Base-by-base conservation (phyloP, 1,284 basidiomycete genomes). In the Testicularia cyperi region DNA sequence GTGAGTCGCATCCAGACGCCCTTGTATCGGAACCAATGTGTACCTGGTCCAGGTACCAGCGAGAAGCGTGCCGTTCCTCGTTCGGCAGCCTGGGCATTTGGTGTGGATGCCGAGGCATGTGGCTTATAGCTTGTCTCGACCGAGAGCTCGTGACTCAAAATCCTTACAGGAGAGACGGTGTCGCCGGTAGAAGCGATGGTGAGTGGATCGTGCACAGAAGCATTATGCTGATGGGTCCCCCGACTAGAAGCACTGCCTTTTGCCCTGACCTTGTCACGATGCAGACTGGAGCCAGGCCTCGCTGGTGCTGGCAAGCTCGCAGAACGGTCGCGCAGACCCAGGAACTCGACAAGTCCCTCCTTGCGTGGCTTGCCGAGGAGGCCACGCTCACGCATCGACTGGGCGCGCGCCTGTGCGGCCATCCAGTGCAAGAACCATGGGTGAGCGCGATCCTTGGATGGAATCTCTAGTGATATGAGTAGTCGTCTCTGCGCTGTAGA, bases 381-480 rank as follows among this genome's bases (percentile, higher is more conserved):
- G 1, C 70, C 72, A 8, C 54, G 43, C 20, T 70, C 40, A 6
- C 72, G 53, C 56, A 74, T 62, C 22, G 65, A 64, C 25, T 75
- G 75, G 0, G 75, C 70, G 26, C 79, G 41, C 13, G 73, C 72
- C 46, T 75, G 78, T 2, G 75, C 83, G 3, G 91, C 86, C 88
- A 98, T 91, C 95, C 95, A 99, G 54, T 88, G 82, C 22, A 99
- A 84, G 77, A 98, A 94, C 92, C 95, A 98, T 26, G 90, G 87
- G 77, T 98, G 97, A 2, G 92, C 83, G 21, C 84, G 86, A 77
- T 99, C 95, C 73, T 92, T 91, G 69, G 92, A 96, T 38, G 90
- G 90, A 65, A 99, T 92, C 79, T 99, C 95, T 35, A 98, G 84
- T 5, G 90, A 88, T 31, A 98, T 92, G 38, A 98, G 85, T 80